Evolutionary conservation across 169 alveolate species (phyloP).

Genomic region (Eimeria acervulina): DNA sequence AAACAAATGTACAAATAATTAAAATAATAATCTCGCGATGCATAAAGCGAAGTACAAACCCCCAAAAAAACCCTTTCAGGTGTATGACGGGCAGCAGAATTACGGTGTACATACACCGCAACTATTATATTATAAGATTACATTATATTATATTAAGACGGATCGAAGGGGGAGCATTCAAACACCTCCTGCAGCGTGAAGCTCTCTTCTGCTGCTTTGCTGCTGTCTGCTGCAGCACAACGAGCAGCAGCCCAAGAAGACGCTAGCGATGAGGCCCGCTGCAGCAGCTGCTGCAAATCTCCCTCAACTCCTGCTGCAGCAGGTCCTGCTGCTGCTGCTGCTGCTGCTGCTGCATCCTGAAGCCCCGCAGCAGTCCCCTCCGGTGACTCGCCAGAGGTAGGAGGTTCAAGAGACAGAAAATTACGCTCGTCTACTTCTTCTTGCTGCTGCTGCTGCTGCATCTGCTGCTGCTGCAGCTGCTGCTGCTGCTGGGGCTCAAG

Average conservation of each 20-base stretch:
- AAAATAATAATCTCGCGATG: not conserved
- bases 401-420: too few species aligned
- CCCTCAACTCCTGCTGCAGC: not conserved
- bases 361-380: not conserved
- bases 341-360: conserved; percentile 9
- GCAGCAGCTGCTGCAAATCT: conserved; percentile 18
- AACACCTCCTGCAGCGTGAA: not conserved
- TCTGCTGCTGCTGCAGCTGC: conserved; percentile 7
- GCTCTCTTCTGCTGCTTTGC: not conserved
- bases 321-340: conserved; percentile 22
- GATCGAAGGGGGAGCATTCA: not conserved
- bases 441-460: not conserved
- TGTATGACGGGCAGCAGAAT: not conserved
- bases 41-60: not conserved
- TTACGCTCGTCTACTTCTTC: not conserved
- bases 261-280: conserved; percentile 7
- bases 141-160: too few species aligned
- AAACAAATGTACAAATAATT: not conserved
- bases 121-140: too few species aligned
- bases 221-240: conserved; percentile 19
- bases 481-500: conserved; percentile 11
- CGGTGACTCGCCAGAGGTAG: not conserved
- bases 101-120: not conserved
- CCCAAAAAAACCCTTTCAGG: too few species aligned
- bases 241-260: not conserved